phyloP scores from a whole-genome alignment of 176 grass and related monocot genomes.

The Avena eriantha region DNA sequence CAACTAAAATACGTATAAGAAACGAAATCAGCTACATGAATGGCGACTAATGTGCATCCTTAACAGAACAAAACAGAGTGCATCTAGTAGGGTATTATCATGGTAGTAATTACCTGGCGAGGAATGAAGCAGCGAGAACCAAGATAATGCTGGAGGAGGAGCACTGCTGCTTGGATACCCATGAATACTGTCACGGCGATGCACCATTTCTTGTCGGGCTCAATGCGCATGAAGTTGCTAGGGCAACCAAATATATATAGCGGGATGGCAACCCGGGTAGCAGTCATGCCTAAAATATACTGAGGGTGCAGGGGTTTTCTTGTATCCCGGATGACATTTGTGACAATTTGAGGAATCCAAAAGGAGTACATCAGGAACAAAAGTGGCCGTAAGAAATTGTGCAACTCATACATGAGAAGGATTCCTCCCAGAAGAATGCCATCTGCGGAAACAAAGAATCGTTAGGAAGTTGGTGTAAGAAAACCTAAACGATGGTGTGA shows the following conservation, averaged over 20 bases:
- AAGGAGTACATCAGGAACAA: conserved; percentile 90
- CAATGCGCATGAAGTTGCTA: conserved; percentile 90
- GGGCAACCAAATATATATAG: conserved; percentile 97
- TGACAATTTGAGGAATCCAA: conserved; percentile 97
- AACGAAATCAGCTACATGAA: conserved; percentile 21
- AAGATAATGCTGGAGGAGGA: conserved; percentile 92
- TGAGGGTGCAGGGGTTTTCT: conserved; percentile 96
- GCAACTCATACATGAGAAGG: conserved; percentile 90
- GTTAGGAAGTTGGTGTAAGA: background rate
- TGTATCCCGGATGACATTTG: conserved; percentile 89
- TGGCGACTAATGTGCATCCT: background rate
- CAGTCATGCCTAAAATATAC: conserved; percentile 93
- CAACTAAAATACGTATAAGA: conserved; percentile 5
- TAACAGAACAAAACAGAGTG: background rate
- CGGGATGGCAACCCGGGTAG: conserved; percentile 83
- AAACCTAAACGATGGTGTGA: background rate
- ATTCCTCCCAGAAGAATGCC: conserved; percentile 99
- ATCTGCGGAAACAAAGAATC: conserved; percentile 64
- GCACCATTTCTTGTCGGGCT: conserved; percentile 83
- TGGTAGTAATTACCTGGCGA: conserved; percentile 67
- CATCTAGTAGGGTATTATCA: background rate
- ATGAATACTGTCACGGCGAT: conserved; percentile 77
- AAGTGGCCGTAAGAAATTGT: conserved; percentile 78
- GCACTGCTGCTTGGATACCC: conserved; percentile 70
- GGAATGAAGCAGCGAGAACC: conserved; percentile 99